Conservation (phyloP, 768 basidiomycete species). For the Pleurotus djamor region DNA sequence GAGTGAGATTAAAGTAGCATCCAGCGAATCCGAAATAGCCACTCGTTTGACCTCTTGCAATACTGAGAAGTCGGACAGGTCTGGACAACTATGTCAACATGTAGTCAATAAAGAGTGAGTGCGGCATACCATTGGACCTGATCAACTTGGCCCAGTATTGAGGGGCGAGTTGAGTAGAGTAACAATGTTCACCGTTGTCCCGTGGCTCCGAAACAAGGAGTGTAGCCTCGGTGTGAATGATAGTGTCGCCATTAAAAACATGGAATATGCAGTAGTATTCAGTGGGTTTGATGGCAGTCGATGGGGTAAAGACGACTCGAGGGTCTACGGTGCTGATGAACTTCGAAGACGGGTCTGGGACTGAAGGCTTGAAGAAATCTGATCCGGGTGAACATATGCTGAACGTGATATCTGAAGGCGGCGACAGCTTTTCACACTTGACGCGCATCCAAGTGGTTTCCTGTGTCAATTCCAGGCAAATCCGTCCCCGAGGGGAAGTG, state of each 20-base stretch:
- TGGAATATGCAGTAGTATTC: slow-evolving; percentile 18
- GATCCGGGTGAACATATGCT: background rate
- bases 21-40: slow-evolving; percentile 8
- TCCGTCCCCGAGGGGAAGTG: background rate
- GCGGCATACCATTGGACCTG: slow-evolving; percentile 14
- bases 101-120: background rate
- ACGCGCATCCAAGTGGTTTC: background rate
- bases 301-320: slow-evolving; percentile 17
- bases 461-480: background rate
- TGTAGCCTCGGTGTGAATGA: slow-evolving; percentile 20
- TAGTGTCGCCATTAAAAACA: slow-evolving; percentile 18
- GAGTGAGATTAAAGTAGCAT: slow-evolving; percentile 13
- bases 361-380: background rate
- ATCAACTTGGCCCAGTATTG: slow-evolving; percentile 21
- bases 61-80: slow-evolving; percentile 19
- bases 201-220: slow-evolving; percentile 11
- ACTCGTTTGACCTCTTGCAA: slow-evolving; percentile 18
- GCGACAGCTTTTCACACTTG: background rate
- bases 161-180: slow-evolving; percentile 19
- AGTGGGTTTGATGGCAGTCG: slow-evolving; percentile 10
- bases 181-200: slow-evolving; percentile 6
- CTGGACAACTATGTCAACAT: slow-evolving; percentile 8
- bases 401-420: background rate
- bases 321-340: slow-evolving; percentile 12
- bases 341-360: slow-evolving; percentile 2